These are phyloP conservation scores for Teunomyces barrocoloradensis DNA, from an alignment of 805 yeast species.

Conservation along the genomic window DNA sequence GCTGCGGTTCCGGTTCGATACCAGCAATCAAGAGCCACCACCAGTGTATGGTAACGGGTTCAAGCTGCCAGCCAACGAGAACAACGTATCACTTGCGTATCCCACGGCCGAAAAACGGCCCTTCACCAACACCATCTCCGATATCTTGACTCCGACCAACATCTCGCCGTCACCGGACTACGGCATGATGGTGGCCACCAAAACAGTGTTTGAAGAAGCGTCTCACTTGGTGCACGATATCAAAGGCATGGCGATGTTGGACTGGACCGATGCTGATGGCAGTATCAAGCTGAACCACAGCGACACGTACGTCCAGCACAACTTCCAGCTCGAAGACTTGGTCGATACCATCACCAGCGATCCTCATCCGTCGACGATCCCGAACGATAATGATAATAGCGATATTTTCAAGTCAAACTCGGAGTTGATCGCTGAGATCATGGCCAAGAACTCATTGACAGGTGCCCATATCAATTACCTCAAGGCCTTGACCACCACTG, in stretches of 20 bases:
- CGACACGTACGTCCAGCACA: constrained; percentile 17
- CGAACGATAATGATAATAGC: background rate
- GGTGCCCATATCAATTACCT: constrained; percentile 34
- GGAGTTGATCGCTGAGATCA: constrained; percentile 24
- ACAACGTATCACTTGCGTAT: background rate
- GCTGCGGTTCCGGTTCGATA: constrained; percentile 10
- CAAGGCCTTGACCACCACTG: constrained; percentile 25
- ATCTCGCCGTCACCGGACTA: constrained; percentile 1
- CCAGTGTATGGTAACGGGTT: background rate
- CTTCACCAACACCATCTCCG: constrained; percentile 13
- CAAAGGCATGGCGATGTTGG: constrained; percentile 20
- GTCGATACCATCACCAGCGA: constrained; percentile 6
- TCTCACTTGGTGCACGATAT: constrained; percentile 32
- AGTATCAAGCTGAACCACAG: constrained; percentile 7
- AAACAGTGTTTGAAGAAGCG: constrained; percentile 33
- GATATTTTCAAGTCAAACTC: constrained; percentile 16
- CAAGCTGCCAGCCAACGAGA: background rate
- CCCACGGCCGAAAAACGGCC: constrained; percentile 1
- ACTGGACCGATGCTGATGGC: background rate
- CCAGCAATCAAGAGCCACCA: background rate
- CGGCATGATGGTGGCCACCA: constrained; percentile 12
- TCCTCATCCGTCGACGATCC: background rate
- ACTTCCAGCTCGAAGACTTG: constrained; percentile 20
- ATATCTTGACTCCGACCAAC: constrained; percentile 8
- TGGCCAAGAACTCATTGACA: constrained; percentile 20